Base-by-base conservation (phyloP, 2,329 filamentous ascomycete species). In the Phialophora expanda region DNA sequence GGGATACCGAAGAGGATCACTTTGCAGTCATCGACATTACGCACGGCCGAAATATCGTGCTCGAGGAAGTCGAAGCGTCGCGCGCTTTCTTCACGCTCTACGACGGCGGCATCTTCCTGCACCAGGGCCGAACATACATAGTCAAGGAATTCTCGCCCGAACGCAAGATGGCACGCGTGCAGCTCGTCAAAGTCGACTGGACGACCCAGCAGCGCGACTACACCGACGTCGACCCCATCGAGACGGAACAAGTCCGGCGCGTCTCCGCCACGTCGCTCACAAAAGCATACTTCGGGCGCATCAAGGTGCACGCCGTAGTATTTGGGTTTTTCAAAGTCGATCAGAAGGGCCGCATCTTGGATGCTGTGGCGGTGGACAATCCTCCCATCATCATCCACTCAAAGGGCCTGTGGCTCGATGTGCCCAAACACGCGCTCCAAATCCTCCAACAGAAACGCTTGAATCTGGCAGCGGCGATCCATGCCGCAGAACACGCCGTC, bases 251-350 rank as follows among this genome's bases (percentile, higher is more conserved):
- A 2, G 93, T 96, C 69, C 89, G 92, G 7, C 85, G 84, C 20
- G 91, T 97, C 44, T 81, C 83, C 0, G 76, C 62, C 24, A 74
- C 79, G 71, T 89, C 87, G 0, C 78, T 82, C 3, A 90, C 85
- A 0, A 85, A 87, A 67, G 94, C 93, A 0, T 98, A 92, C 78
- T 93, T 92, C 75, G 95, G 95, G 41, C 82, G 87, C 0, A 94
- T 99, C 75, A 89, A 90, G 73, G 93, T 98, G 73, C 87, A 90
- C 69, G 90, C 94, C 71, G 89, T 91, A 32, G 93, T 99, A 1
- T 98, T 96, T 76, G 95, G 95, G 1, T 99, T 95, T 81, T 98
- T 97, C 85, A 98, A 98, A 76, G 82, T 97, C n/a, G 93, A 98
- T 78, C 90, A 89, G 75, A 89, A 88, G 71, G 87, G 90, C 1